phyloP scores from a whole-genome alignment of 176 grass and related monocot genomes.

The Guadua angustifolia region DNA sequence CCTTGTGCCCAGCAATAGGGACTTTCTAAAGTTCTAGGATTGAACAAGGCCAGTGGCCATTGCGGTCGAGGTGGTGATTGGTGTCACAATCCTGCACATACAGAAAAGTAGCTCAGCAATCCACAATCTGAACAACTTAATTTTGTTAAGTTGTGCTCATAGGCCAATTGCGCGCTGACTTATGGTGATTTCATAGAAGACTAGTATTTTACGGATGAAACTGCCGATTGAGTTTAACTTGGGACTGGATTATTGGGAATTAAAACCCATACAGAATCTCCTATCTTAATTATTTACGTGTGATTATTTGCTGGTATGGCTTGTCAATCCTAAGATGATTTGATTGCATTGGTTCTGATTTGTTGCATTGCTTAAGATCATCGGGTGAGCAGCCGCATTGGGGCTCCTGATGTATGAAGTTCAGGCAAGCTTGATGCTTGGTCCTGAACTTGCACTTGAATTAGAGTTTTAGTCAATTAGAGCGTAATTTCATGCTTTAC shows the following conservation, averaged over 20 bases:
- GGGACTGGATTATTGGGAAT: background rate
- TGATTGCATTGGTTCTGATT: background rate
- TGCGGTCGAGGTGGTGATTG: too few relatives aligned
- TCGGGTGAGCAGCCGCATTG: background rate
- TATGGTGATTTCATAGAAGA: background rate
- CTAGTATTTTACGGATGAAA: background rate
- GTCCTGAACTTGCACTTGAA: too few relatives aligned
- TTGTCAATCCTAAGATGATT: background rate
- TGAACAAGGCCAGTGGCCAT: too few relatives aligned
- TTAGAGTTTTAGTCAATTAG: too few relatives aligned
- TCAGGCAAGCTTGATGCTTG: background rate
- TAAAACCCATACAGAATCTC: background rate
- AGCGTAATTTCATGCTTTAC: conserved; percentile 11
- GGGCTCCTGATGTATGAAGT: background rate
- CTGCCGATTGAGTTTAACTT: background rate
- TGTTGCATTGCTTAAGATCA: conserved; percentile 2
- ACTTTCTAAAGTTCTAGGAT: too few relatives aligned
- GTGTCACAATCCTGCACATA: too few relatives aligned
- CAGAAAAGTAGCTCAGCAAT: too few relatives aligned
- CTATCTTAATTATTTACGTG: background rate
- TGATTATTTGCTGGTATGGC: background rate
- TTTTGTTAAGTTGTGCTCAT: background rate
- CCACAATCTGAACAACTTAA: background rate
- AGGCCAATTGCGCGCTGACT: background rate
- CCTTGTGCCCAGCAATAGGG: too few relatives aligned